Conservation (phyloP, 176 grass and related monocot species). For the Thinopyrum elongatum region DNA sequence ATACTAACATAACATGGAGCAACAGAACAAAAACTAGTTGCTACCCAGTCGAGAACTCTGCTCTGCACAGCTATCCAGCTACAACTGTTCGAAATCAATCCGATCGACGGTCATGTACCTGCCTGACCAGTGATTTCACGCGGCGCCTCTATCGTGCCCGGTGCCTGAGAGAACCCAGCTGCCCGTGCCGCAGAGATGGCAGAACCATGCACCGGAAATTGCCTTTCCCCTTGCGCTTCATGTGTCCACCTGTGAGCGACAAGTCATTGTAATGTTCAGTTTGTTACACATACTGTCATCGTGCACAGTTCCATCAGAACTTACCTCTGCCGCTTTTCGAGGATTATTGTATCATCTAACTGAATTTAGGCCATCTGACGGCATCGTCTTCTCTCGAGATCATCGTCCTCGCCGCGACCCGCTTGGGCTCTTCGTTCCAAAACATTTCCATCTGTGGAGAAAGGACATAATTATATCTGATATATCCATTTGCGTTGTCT, state of each 20-base stretch:
- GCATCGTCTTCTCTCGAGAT: slow-evolving; percentile 36
- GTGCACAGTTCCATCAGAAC: not conserved
- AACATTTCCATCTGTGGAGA: slow-evolving; percentile 45
- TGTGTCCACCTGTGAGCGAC: not conserved
- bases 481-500: not conserved
- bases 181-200: not conserved
- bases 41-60: not conserved
- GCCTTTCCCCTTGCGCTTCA: not conserved
- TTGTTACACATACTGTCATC: not conserved
- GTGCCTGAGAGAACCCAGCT: not conserved
- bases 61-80: not conserved
- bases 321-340: not conserved
- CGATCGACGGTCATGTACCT: not conserved
- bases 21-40: not conserved
- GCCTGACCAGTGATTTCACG: not conserved
- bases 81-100: not conserved
- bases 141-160: not conserved
- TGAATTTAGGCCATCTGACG: slow-evolving; percentile 52
- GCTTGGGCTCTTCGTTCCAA: slow-evolving; percentile 44
- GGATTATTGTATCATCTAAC: slow-evolving; percentile 13
- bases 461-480: not conserved
- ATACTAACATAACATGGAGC: not conserved
- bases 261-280: not conserved
- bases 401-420: not conserved
- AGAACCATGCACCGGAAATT: not conserved